These are phyloP conservation scores for Microbotryum scabiosae DNA, from an alignment of 1,284 basidiomycete species.

Conservation along the genomic window DNA sequence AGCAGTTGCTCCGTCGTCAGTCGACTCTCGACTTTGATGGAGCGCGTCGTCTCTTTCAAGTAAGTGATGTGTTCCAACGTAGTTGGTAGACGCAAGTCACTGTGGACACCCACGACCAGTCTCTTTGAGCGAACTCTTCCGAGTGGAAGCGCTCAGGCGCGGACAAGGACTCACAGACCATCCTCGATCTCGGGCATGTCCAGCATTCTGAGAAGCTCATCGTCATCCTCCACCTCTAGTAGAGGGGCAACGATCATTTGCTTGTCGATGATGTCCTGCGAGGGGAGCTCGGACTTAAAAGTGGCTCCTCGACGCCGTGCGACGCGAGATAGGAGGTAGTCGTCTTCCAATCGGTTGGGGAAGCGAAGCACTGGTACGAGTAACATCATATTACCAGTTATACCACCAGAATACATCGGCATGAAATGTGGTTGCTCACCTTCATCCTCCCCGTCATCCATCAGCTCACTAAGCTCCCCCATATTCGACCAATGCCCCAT, in stretches of 20 bases:
- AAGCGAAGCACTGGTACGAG: too few relatives aligned
- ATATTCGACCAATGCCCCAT: background rate
- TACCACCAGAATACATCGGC: background rate
- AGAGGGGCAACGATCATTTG: background rate
- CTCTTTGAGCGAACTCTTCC: too few relatives aligned
- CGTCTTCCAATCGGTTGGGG: background rate
- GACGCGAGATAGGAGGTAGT: constrained; percentile 5
- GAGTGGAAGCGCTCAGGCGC: too few relatives aligned
- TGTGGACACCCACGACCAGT: too few relatives aligned
- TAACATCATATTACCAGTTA: too few relatives aligned
- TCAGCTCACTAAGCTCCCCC: too few relatives aligned
- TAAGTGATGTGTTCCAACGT: background rate
- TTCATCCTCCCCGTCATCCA: background rate
- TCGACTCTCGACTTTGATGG: too few relatives aligned
- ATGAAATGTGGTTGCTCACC: too few relatives aligned
- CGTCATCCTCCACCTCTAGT: background rate
- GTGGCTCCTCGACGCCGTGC: background rate
- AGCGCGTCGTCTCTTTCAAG: background rate
- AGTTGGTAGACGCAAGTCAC: constrained; percentile 3
- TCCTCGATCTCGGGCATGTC: constrained; percentile 3
- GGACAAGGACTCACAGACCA: constrained; percentile 13
- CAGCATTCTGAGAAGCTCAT: background rate
- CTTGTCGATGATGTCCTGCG: background rate
- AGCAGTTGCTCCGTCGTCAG: too few relatives aligned
- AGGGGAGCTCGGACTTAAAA: background rate